Conservation (phyloP, 169 alveolate species). For the Ichthyophthirius multifiliis region DNA sequence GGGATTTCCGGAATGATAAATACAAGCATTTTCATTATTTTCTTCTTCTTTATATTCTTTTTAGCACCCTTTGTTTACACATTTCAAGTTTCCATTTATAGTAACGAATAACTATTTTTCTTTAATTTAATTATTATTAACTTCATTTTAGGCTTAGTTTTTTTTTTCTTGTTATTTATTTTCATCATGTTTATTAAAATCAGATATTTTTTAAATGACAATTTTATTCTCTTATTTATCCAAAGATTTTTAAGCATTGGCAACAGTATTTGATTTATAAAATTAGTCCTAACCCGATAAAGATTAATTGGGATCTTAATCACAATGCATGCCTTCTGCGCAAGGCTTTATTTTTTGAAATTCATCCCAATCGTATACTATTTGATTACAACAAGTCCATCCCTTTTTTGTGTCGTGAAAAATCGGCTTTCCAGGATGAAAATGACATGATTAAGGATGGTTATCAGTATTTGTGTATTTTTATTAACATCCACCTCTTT, state of each 20-base stretch:
- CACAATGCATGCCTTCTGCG: slow-evolving; percentile 65
- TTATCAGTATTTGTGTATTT: slow-evolving; percentile 66
- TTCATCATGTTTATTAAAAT: slow-evolving; percentile 53
- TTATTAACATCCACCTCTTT: slow-evolving; percentile 73
- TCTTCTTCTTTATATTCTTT: slow-evolving; percentile 66
- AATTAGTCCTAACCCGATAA: slow-evolving; percentile 52
- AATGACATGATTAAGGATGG: slow-evolving; percentile 61
- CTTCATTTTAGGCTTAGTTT: slow-evolving; percentile 41
- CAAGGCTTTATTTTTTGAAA: slow-evolving; percentile 73
- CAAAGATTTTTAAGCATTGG: slow-evolving; percentile 69
- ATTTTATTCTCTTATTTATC: slow-evolving; percentile 43
- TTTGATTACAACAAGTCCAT: slow-evolving; percentile 82
- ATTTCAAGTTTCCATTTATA: slow-evolving; percentile 67
- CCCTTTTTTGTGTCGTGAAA: slow-evolving; percentile 86
- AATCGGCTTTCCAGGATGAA: slow-evolving; percentile 82
- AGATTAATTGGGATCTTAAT: slow-evolving; percentile 15
- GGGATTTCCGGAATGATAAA: slow-evolving; percentile 80
- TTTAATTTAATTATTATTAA: too few species aligned
- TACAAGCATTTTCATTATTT: slow-evolving; percentile 67
- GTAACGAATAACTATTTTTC: slow-evolving; percentile 43
- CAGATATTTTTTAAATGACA: slow-evolving; percentile 49
- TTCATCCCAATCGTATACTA: slow-evolving; percentile 87
- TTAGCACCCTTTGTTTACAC: slow-evolving; percentile 83
- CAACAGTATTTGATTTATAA: slow-evolving; percentile 74
- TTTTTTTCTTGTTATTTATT: slow-evolving; percentile 59